Conservation (phyloP, 495 filamentous ascomycete genomes). For the Tricharina praecox region DNA sequence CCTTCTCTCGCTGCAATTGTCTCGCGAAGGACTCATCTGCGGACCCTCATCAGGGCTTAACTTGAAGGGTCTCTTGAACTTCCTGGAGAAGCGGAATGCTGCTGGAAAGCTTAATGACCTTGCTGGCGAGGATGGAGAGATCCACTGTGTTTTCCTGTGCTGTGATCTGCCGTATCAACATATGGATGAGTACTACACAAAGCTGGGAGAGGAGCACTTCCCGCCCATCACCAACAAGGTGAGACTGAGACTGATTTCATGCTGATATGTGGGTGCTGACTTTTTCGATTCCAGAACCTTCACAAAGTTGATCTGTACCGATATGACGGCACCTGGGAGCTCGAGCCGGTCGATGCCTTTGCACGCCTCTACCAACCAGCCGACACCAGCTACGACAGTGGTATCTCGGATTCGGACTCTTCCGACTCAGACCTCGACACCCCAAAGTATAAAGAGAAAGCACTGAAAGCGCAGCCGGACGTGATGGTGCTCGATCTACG, state of each 20-base stretch:
- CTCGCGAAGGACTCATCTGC: conserved; percentile 40
- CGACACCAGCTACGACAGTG: conserved; percentile 1
- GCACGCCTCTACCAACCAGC: conserved; percentile 4
- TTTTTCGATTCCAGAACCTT: conserved; percentile 29
- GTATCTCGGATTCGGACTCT: conserved; percentile 27
- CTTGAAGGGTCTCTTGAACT: conserved; percentile 38
- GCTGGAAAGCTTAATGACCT: conserved; percentile 32
- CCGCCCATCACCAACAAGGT: conserved; percentile 42
- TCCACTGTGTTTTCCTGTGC: conserved; percentile 44
- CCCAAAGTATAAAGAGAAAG: conserved; percentile 8
- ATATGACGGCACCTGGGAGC: conserved; percentile 40
- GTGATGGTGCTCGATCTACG: conserved; percentile 31
- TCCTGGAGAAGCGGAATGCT: conserved; percentile 34
- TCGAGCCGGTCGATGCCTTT: conserved; percentile 16
- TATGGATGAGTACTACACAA: conserved; percentile 42
- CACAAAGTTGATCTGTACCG: conserved; percentile 36
- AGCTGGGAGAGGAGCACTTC: conserved; percentile 36
- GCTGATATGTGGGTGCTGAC: conserved; percentile 7
- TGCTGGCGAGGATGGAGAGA: conserved; percentile 32
- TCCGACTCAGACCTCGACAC: conserved; percentile 27
- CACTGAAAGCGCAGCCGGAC: conserved; percentile 11
- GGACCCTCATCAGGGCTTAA: conserved; percentile 46
- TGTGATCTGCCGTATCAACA: conserved; percentile 50
- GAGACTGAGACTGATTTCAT: conserved; percentile 6
- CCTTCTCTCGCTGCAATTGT: conserved; percentile 37